Conservation (phyloP, 2,329 filamentous ascomycete species). For the Exophiala viscosa region DNA sequence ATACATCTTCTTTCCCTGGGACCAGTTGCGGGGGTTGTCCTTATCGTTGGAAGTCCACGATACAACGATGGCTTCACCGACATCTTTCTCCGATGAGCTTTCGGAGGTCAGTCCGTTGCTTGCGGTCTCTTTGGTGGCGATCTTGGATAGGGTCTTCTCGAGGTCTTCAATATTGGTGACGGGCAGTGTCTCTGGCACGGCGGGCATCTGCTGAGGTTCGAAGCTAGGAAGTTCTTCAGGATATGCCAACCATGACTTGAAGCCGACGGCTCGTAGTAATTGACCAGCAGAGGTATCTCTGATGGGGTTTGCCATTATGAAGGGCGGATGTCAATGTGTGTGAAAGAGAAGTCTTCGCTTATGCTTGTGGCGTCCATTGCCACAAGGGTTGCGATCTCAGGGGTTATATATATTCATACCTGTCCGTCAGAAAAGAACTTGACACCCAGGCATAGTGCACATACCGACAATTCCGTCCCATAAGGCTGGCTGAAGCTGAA, state of each 20-base stretch:
- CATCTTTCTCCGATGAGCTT: slow-evolving; percentile 1
- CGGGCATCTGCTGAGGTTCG: slow-evolving; percentile 11
- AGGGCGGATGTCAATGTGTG: not conserved
- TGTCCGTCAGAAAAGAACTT: too few species aligned
- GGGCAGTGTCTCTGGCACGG: slow-evolving; percentile 3
- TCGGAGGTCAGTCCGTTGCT: not conserved
- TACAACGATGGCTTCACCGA: slow-evolving; percentile 28
- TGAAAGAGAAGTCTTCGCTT: not conserved
- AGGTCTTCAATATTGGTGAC: slow-evolving; percentile 1
- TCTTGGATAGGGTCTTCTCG: slow-evolving; percentile 8
- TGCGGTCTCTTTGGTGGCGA: not conserved
- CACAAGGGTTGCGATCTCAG: not conserved
- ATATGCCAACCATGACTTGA: slow-evolving; percentile 12
- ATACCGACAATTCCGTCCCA: too few species aligned
- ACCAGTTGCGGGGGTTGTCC: slow-evolving; percentile 43
- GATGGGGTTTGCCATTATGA: slow-evolving; percentile 1
- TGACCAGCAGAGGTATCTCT: slow-evolving; percentile 20
- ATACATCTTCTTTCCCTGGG: slow-evolving; percentile 37
- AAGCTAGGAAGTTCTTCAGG: slow-evolving; percentile 17
- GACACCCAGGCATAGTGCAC: too few species aligned
- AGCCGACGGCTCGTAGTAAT: slow-evolving; percentile 15
- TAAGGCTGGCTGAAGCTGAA: too few species aligned
- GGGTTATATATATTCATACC: not conserved
- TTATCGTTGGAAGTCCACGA: slow-evolving; percentile 45
- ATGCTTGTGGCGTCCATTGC: not conserved